Percentiles rank a stretch among this genome's conserved stretches.
phyloP scores from a whole-genome alignment of 2,329 filamentous ascomycete genomes.

The Aspergillus pseudoglaucus region DNA sequence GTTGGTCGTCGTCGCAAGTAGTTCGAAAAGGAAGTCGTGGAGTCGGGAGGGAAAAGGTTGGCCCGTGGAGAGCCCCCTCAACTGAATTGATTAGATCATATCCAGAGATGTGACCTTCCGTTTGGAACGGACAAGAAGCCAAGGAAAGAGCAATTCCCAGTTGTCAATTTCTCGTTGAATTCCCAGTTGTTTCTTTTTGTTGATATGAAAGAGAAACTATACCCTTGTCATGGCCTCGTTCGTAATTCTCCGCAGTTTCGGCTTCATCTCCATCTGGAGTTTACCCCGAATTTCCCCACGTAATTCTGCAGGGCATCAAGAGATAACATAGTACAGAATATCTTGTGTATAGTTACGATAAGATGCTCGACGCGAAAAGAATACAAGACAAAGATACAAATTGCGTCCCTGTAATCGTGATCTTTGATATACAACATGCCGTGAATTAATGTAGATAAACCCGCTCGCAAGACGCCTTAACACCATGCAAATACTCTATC shows the following conservation, averaged over 20 bases:
- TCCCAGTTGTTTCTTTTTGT: background rate
- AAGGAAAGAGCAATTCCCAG: background rate
- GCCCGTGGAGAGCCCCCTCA: background rate
- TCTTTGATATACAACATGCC: background rate
- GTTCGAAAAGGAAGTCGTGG: background rate
- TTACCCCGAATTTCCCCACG: background rate
- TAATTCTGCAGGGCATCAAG: too few species aligned
- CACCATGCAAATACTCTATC: constrained; percentile 20
- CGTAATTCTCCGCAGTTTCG: background rate
- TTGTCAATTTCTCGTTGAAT: background rate
- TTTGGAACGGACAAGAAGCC: background rate
- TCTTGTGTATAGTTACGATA: too few species aligned
- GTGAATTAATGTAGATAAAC: background rate
- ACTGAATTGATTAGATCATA: background rate
- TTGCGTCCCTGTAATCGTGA: background rate
- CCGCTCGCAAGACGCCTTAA: constrained; percentile 14
- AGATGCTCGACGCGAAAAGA: background rate
- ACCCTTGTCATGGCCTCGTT: background rate
- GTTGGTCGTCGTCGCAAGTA: background rate
- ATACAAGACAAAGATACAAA: background rate
- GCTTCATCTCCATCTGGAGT: background rate
- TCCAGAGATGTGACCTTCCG: background rate
- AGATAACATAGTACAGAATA: too few species aligned
- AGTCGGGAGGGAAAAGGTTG: background rate
- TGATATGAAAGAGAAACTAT: too few species aligned